A percentile compares a stretch with the other conserved stretches of the same genome.
phyloP scores from a whole-genome alignment of 176 grass and related monocot genomes.

The Alopecurus myosuroides region DNA sequence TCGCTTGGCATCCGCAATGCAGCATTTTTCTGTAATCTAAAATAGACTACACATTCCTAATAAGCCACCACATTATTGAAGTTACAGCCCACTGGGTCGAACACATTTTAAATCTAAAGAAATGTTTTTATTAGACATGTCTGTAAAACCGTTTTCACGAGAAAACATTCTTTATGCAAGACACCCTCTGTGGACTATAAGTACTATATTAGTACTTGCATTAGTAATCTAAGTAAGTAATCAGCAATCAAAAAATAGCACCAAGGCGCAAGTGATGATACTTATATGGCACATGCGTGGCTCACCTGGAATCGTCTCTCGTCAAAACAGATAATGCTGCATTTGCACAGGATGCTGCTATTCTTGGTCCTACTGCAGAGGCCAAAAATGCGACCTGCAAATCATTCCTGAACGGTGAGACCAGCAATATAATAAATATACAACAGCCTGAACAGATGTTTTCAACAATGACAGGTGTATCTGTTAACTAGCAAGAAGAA shows the following conservation, averaged over 20 bases:
- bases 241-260: neutral
- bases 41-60: neutral
- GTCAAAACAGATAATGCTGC: slow-evolving; percentile 75
- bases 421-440: slow-evolving; percentile 27
- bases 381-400: slow-evolving; percentile 90
- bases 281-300: neutral
- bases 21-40: neutral
- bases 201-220: neutral
- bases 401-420: slow-evolving; percentile 28
- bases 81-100: neutral
- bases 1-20: neutral
- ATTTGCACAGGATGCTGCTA: slow-evolving; percentile 96
- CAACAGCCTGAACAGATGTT: slow-evolving; percentile 14
- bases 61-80: neutral
- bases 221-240: neutral
- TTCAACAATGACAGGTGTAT: slow-evolving; percentile 6
- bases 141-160: neutral
- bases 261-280: neutral
- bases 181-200: neutral
- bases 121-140: neutral
- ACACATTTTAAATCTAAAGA: slow-evolving; percentile 3
- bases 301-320: slow-evolving; percentile 68
- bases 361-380: slow-evolving; percentile 83
- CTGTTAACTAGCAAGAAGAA: neutral
- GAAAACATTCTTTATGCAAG: neutral